phyloP scores from a whole-genome alignment of 2,329 filamentous ascomycete genomes.

The Hirsutella thompsonii region DNA sequence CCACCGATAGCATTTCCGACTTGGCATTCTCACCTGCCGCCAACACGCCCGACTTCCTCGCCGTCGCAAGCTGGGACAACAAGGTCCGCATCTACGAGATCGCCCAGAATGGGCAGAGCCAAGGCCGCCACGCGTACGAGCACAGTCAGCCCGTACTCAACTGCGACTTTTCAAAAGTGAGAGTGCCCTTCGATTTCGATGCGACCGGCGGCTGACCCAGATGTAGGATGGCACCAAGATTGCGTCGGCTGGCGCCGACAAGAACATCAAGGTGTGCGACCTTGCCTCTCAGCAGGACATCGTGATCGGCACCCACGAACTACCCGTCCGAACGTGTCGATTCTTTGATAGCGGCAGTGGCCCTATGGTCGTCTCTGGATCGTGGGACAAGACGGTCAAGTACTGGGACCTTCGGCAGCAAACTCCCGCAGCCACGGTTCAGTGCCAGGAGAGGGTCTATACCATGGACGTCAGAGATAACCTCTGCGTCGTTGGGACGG shows the following conservation, averaged over 20 bases:
- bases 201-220: neutral
- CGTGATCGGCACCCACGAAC: slow-evolving; percentile 75
- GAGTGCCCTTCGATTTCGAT: slow-evolving; percentile 11
- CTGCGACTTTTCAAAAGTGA: slow-evolving; percentile 79
- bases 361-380: slow-evolving; percentile 82
- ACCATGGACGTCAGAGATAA: slow-evolving; percentile 84
- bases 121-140: slow-evolving; percentile 76
- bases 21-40: slow-evolving; percentile 63
- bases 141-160: slow-evolving; percentile 76
- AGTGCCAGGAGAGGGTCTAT: slow-evolving; percentile 70
- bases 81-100: slow-evolving; percentile 97
- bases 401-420: slow-evolving; percentile 71
- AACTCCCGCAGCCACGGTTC: slow-evolving; percentile 50
- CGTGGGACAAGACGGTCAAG: slow-evolving; percentile 83
- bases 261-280: slow-evolving; percentile 80
- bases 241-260: slow-evolving; percentile 79
- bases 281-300: slow-evolving; percentile 52
- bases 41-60: slow-evolving; percentile 57
- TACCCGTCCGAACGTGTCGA: slow-evolving; percentile 64
- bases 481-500: slow-evolving; percentile 81
- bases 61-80: slow-evolving; percentile 93
- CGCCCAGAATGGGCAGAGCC: slow-evolving; percentile 59
- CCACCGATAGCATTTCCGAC: slow-evolving; percentile 82
- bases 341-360: slow-evolving; percentile 63
- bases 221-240: slow-evolving; percentile 78